A percentile compares a stretch with the other conserved stretches of the same genome.
Evolutionary conservation across 1,284 basidiomycete genomes (phyloP).

Genomic region (Clitocybe nebularis): DNA sequence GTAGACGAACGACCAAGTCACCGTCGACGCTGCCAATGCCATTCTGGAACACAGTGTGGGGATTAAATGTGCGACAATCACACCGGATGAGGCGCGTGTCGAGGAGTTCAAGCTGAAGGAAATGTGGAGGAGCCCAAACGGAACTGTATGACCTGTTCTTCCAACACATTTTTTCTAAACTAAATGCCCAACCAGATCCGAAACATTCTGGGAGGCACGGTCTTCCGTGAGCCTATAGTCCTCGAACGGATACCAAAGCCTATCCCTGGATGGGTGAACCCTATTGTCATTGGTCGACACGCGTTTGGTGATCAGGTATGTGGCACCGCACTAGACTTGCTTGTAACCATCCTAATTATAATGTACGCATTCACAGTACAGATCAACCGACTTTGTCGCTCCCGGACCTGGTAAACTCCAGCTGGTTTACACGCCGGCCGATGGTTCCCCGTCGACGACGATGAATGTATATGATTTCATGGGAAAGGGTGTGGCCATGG

Average conservation of each 20-base stretch:
- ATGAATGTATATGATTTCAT: slow-evolving; percentile 91
- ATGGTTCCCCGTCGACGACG: slow-evolving; percentile 60
- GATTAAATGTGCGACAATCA: slow-evolving; percentile 97
- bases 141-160: slow-evolving; percentile 59
- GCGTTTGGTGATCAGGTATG: slow-evolving; percentile 92
- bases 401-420: slow-evolving; percentile 89
- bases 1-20: slow-evolving; percentile 92
- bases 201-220: slow-evolving; percentile 96
- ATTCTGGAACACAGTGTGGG: slow-evolving; percentile 89
- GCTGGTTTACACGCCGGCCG: slow-evolving; percentile 78
- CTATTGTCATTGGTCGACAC: slow-evolving; percentile 95
- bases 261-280: slow-evolving; percentile 94
- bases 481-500: slow-evolving; percentile 83
- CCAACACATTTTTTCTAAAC: background rate
- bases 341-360: slow-evolving; percentile 11
- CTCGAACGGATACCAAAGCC: slow-evolving; percentile 88
- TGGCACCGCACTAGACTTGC: slow-evolving; percentile 2
- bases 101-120: slow-evolving; percentile 96
- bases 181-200: slow-evolving; percentile 60
- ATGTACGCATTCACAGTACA: slow-evolving; percentile 53
- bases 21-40: slow-evolving; percentile 90
- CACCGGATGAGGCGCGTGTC: slow-evolving; percentile 94
- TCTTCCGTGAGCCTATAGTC: slow-evolving; percentile 98
- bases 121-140: slow-evolving; percentile 97
- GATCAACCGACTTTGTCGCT: slow-evolving; percentile 85